Percentiles rank a stretch among this genome's conserved stretches.
phyloP scores from a whole-genome alignment of 140 eudicot species.

The Anethum foeniculum region DNA sequence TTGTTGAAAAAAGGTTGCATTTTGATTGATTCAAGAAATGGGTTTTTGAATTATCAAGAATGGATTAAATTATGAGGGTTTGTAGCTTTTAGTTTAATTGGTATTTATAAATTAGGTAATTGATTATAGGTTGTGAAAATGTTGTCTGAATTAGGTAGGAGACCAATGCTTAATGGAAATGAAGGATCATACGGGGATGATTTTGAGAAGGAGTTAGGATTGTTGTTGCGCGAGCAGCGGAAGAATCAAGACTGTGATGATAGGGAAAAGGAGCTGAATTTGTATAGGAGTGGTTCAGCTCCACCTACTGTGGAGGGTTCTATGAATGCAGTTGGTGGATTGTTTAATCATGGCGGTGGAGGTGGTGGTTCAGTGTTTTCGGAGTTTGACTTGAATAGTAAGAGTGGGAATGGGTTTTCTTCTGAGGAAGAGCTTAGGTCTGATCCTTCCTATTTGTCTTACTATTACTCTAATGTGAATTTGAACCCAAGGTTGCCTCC shows the following conservation, averaged over 20 bases:
- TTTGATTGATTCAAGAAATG: slow-evolving; percentile 16
- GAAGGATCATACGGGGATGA: slow-evolving; percentile 84
- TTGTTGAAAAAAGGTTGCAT: slow-evolving; percentile 15
- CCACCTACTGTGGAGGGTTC: slow-evolving; percentile 99
- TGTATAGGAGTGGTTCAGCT: slow-evolving; percentile 96
- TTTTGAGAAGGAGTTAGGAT: slow-evolving; percentile 72
- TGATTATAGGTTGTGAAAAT: slow-evolving; percentile 25
- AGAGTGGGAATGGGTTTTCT: slow-evolving; percentile 57
- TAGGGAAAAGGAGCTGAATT: slow-evolving; percentile 75
- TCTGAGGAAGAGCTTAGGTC: slow-evolving; percentile 85
- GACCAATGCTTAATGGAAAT: slow-evolving; percentile 50
- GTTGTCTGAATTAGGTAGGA: slow-evolving; percentile 87
- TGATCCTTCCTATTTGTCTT: slow-evolving; percentile 74
- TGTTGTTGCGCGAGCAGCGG: slow-evolving; percentile 74
- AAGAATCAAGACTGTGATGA: slow-evolving; percentile 55
- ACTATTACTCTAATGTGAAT: slow-evolving; percentile 66
- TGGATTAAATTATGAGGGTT: not conserved
- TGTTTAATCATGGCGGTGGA: slow-evolving; percentile 33
- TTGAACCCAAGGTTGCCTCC: slow-evolving; percentile 88
- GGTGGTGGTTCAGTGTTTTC: slow-evolving; percentile 38
- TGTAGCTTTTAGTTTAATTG: slow-evolving; percentile 15
- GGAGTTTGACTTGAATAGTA: slow-evolving; percentile 47
- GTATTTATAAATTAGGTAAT: not conserved
- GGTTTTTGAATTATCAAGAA: slow-evolving; percentile 15
- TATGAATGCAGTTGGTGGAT: slow-evolving; percentile 83